phyloP scores from a whole-genome alignment of 202 grass and related monocot genomes.

The Brachypodium distachyon region DNA sequence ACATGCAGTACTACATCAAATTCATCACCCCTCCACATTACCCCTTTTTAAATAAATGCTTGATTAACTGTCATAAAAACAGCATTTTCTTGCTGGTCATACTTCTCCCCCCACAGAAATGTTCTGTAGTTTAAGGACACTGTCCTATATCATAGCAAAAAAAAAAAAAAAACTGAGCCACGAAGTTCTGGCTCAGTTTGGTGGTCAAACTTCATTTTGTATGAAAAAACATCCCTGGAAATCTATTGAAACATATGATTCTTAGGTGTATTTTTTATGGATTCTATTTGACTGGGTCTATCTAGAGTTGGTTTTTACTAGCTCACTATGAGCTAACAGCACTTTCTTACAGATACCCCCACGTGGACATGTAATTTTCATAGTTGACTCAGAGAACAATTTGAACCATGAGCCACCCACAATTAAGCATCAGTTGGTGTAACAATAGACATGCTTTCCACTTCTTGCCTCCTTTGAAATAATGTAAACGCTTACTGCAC shows the following conservation, averaged over 20 bases:
- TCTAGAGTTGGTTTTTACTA: not conserved
- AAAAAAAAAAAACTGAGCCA: not conserved
- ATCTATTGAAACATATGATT: not conserved
- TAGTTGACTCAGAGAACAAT: not conserved
- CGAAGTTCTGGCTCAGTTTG: not conserved
- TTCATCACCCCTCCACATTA: not conserved
- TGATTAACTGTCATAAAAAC: not conserved
- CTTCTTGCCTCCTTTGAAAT: constrained; percentile 1
- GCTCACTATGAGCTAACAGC: not conserved
- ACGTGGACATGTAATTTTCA: not conserved
- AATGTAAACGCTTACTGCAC: not conserved
- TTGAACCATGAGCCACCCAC: not conserved
- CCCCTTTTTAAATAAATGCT: not conserved
- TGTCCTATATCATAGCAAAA: constrained; percentile 2
- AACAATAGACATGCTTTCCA: not conserved
- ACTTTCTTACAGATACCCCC: not conserved
- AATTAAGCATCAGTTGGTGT: not conserved
- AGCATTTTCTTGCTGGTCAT: not conserved
- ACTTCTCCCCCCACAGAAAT: constrained; percentile 4
- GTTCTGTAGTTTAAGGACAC: not conserved
- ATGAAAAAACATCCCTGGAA: not conserved
- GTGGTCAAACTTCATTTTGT: not conserved
- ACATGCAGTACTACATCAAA: not conserved
- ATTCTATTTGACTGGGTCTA: not conserved
- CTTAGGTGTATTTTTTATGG: not conserved